A percentile compares a stretch with the other conserved stretches of the same genome.
phyloP scores from a whole-genome alignment of 2,329 filamentous ascomycete species.

The Cadophora sp. region DNA sequence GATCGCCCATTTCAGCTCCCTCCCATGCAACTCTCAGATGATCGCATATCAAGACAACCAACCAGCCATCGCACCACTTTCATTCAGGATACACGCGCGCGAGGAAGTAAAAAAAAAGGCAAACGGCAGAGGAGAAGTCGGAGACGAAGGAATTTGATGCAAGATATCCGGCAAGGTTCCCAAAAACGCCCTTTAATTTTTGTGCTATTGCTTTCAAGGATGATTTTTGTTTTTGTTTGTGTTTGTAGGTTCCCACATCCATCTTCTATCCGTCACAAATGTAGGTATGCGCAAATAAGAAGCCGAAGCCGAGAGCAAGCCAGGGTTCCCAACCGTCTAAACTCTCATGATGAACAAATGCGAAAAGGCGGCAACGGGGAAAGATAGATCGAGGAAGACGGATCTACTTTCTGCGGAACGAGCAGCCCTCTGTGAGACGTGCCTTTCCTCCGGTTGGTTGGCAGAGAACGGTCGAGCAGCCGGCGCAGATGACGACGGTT shows the following conservation, averaged over 20 bases:
- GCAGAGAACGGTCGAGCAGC: constrained; percentile 99
- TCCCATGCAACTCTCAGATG: constrained; percentile 55
- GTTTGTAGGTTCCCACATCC: constrained; percentile 52
- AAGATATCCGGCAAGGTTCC: constrained; percentile 79
- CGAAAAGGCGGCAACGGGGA: constrained; percentile 42
- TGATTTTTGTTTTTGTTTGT: constrained; percentile 47
- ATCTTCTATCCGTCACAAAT: constrained; percentile 74
- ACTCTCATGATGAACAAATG: constrained; percentile 43
- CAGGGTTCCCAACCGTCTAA: constrained; percentile 35
- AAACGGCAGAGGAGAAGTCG: constrained; percentile 48
- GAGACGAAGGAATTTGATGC: constrained; percentile 59
- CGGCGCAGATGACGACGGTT: constrained; percentile 99
- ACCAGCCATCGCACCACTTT: constrained; percentile 23
- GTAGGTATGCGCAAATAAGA: constrained; percentile 49
- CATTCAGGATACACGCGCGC: constrained; percentile 26
- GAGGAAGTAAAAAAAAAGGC: constrained; percentile 40
- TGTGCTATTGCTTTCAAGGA: constrained; percentile 56
- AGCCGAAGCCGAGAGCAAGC: constrained; percentile 41
- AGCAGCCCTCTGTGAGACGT: constrained; percentile 98
- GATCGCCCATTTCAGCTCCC: constrained; percentile 60
- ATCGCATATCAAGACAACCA: constrained; percentile 43
- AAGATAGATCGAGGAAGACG: constrained; percentile 48
- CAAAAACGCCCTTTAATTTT: constrained; percentile 65
- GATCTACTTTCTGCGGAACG: constrained; percentile 99
- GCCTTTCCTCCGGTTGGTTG: constrained; percentile 99